Evolutionary conservation across 108 stramenopile species (phyloP).

Genomic region (Conticribra guillardii): DNA sequence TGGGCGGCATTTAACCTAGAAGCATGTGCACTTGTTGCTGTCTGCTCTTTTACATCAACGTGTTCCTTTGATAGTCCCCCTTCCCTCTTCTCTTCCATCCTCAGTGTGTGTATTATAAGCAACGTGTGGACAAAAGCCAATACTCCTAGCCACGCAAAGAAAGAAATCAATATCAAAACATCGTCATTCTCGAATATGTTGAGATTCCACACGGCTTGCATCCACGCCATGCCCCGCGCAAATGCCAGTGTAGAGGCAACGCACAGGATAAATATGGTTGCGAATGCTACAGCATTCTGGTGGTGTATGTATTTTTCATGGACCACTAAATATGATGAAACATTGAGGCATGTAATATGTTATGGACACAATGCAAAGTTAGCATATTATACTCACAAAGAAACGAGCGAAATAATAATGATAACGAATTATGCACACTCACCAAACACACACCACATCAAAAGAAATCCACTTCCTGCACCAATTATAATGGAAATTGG

Average conservation of each 20-base stretch:
- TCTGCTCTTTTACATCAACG: background rate
- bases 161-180: conserved; percentile 27
- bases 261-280: conserved; percentile 32
- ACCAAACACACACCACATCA: conserved; percentile 49
- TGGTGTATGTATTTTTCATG: conserved; percentile 38
- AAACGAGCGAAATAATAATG: background rate
- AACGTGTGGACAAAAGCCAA: conserved; percentile 31
- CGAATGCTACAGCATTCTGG: conserved; percentile 35
- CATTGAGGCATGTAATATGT: background rate
- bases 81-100: conserved; percentile 24
- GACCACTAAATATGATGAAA: conserved; percentile 5
- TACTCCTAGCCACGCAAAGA: conserved; percentile 39
- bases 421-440: background rate
- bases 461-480: conserved; percentile 20
- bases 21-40: background rate
- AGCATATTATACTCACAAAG: too few relatives aligned
- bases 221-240: conserved; percentile 48
- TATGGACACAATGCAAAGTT: too few relatives aligned
- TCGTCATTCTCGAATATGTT: conserved; percentile 27
- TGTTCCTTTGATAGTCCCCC: background rate
- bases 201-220: conserved; percentile 40
- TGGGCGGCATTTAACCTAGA: conserved; percentile 1
- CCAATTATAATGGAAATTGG: conserved; percentile 28
- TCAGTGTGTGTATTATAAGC: conserved; percentile 40
- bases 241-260: conserved; percentile 32